Conservation (phyloP, 306 rosid species). For the Inga leiocalycina region DNA sequence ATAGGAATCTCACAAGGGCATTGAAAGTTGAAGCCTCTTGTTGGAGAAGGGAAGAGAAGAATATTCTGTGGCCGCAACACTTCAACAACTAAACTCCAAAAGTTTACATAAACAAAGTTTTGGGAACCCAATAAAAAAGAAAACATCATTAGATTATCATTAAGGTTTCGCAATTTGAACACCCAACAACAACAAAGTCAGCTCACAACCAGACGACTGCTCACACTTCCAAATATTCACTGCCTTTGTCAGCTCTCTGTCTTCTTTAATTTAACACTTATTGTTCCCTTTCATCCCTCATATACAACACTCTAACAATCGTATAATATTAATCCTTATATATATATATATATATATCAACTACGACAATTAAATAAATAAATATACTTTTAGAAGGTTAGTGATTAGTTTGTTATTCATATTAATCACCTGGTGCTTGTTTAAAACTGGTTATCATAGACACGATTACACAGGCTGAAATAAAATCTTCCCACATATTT, state of each 20-base stretch:
- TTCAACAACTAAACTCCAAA: conserved; percentile 90
- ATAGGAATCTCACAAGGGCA: conserved; percentile 67
- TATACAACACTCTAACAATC: too few species aligned
- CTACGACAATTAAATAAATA: not conserved
- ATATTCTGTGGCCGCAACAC: conserved; percentile 77
- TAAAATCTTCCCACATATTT: too few species aligned
- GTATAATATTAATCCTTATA: too few species aligned
- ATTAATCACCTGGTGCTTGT: too few species aligned
- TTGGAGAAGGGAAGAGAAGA: conserved; percentile 68
- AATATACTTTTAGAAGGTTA: not conserved
- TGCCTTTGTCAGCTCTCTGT: conserved; percentile 83
- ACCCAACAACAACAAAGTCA: conserved; percentile 74
- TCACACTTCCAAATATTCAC: conserved; percentile 92
- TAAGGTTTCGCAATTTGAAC: conserved; percentile 48
- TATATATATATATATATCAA: too few species aligned
- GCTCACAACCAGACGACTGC: conserved; percentile 86
- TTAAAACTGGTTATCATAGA: too few species aligned
- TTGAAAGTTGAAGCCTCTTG: conserved; percentile 85
- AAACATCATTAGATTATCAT: conserved; percentile 92
- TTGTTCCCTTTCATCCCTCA: not conserved
- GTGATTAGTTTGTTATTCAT: too few species aligned
- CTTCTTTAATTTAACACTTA: conserved; percentile 18
- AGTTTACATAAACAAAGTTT: conserved; percentile 57
- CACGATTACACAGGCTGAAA: too few species aligned
- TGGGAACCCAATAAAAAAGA: conserved; percentile 45